Evolutionary conservation across 2,329 filamentous ascomycete genomes (phyloP).

Genomic region (Leptographium lundbergii): DNA sequence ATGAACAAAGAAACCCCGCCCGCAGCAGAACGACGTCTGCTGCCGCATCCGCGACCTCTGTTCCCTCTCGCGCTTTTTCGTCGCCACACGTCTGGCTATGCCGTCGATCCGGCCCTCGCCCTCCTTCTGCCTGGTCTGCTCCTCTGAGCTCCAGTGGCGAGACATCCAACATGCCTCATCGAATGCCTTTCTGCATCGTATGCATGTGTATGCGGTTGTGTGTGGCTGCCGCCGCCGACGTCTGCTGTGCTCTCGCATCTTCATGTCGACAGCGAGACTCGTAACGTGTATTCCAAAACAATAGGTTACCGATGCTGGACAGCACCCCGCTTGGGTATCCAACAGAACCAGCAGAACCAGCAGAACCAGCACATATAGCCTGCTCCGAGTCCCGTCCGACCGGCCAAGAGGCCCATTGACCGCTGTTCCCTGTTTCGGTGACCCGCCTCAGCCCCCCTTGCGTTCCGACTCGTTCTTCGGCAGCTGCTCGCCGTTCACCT

Average conservation of each 20-base stretch:
- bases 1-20: not conserved
- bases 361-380: not conserved
- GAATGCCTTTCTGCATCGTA: not conserved
- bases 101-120: no score
- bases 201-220: not conserved
- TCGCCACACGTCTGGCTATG: no score
- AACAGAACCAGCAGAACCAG: not conserved
- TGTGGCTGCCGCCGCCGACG: not conserved
- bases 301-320: not conserved
- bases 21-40: no score
- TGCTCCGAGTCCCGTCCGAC: not conserved
- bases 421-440: not conserved
- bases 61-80: no score
- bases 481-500: slow-evolving; percentile 35
- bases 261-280: no score
- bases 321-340: not conserved
- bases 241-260: not conserved
- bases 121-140: not conserved
- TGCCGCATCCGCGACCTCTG: not conserved
- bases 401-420: not conserved
- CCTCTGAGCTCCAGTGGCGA: not conserved
- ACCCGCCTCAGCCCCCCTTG: slow-evolving; percentile 43
- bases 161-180: not conserved
- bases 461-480: slow-evolving; percentile 48
- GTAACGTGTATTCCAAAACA: not conserved